Evolutionary conservation across 2,329 filamentous ascomycete species (phyloP).

Genomic region (Zalaria sp.): DNA sequence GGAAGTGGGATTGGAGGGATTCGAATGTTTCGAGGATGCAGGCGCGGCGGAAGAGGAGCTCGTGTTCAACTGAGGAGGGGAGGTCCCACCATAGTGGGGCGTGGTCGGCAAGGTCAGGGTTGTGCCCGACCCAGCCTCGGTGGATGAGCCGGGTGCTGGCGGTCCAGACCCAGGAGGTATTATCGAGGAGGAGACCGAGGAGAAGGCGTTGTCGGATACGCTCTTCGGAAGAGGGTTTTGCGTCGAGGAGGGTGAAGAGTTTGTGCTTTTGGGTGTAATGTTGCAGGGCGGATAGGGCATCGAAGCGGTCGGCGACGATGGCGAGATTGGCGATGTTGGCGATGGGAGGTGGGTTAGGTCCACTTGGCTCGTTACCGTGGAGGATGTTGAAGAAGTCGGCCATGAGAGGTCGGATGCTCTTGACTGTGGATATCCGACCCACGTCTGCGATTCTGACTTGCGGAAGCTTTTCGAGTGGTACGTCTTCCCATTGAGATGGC

Average conservation of each 20-base stretch:
- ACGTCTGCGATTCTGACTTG: constrained; percentile 51
- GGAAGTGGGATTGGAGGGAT: constrained; percentile 54
- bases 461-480: constrained; percentile 42
- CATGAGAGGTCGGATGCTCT: constrained; percentile 36
- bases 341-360: constrained; percentile 31
- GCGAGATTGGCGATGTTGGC: constrained; percentile 53
- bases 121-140: constrained; percentile 47
- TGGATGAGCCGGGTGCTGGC: constrained; percentile 53
- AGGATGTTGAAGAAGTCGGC: constrained; percentile 54
- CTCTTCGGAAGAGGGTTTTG: constrained; percentile 43
- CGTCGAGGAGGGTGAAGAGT: constrained; percentile 26
- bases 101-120: constrained; percentile 20
- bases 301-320: constrained; percentile 60
- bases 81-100: constrained; percentile 55
- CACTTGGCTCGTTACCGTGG: constrained; percentile 39
- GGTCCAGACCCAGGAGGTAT: constrained; percentile 44
- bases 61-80: constrained; percentile 54
- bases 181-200: constrained; percentile 50
- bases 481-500: constrained; percentile 25
- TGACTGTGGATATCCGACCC: constrained; percentile 53
- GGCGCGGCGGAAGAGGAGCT: constrained; percentile 51
- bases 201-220: constrained; percentile 55
- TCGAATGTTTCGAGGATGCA: constrained; percentile 55
- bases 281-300: constrained; percentile 43
- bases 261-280: constrained; percentile 37